A percentile compares a stretch with the other conserved stretches of the same genome.
Evolutionary conservation across 352 stramenopile species (phyloP).

Genomic region (Phytophthora hibernalis): DNA sequence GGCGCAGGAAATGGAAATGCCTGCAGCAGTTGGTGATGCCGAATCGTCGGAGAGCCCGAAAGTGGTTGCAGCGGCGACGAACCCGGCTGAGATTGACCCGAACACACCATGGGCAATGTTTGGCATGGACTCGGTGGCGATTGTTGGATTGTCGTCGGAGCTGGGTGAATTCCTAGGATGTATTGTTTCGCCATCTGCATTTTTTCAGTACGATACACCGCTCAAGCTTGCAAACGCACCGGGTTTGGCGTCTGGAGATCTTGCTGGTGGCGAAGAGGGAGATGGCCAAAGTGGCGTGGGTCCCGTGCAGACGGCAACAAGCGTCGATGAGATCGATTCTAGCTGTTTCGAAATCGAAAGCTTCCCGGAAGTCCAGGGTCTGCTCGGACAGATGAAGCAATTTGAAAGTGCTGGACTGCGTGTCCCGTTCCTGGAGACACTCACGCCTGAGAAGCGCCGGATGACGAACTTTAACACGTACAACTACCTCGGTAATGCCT

Average conservation of each 20-base stretch:
- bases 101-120: constrained; percentile 70
- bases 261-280: constrained; percentile 55
- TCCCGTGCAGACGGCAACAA: constrained; percentile 39
- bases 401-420: constrained; percentile 73
- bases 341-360: constrained; percentile 72
- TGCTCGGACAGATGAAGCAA: constrained; percentile 78
- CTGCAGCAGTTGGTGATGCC: constrained; percentile 9
- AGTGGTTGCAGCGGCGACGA: constrained; percentile 11
- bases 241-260: constrained; percentile 59
- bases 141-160: constrained; percentile 70
- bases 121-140: constrained; percentile 72
- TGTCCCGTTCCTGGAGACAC: constrained; percentile 74
- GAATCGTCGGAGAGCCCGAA: constrained; percentile 18
- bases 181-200: constrained; percentile 69
- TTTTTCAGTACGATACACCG: constrained; percentile 77
- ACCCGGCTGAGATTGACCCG: constrained; percentile 48
- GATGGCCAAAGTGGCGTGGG: constrained; percentile 16
- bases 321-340: constrained; percentile 67
- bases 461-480: constrained; percentile 91
- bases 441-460: constrained; percentile 71
- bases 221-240: constrained; percentile 65
- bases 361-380: constrained; percentile 71
- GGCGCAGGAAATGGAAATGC: constrained; percentile 54
- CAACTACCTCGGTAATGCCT: constrained; percentile 85
- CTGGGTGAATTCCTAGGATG: constrained; percentile 73